A percentile compares a stretch with the other conserved stretches of the same genome.
These are phyloP conservation scores for Phaeodactylum tricornutum DNA, from an alignment of 108 stramenopile species.

Conservation along the genomic window DNA sequence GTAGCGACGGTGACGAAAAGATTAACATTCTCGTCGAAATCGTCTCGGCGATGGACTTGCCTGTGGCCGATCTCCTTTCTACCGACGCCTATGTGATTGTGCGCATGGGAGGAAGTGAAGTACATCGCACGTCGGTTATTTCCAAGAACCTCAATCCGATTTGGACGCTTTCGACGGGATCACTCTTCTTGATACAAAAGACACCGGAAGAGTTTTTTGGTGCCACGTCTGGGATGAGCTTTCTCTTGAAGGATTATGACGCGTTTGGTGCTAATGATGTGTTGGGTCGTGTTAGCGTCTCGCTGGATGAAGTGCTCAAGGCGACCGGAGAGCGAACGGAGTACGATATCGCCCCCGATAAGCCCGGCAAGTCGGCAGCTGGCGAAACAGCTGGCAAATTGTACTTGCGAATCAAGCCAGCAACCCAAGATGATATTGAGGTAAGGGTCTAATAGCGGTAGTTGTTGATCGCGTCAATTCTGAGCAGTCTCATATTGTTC, in stretches of 20 bases:
- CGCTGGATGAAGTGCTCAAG: constrained; percentile 19
- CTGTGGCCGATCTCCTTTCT: constrained; percentile 6
- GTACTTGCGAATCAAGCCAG: no score
- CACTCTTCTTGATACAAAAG: constrained; percentile 35
- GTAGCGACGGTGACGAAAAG: no score
- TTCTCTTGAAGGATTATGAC: constrained; percentile 62
- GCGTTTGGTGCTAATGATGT: constrained; percentile 23
- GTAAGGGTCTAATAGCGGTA: no score
- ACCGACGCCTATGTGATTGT: constrained; percentile 34
- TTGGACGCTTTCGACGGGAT: constrained; percentile 47
- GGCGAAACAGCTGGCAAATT: no score
- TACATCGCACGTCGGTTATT: constrained; percentile 26
- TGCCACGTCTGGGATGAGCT: constrained; percentile 25
- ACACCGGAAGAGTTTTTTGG: constrained; percentile 30
- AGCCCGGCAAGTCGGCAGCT: no score
- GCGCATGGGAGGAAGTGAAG: constrained; percentile 20
- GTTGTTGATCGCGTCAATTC: no score
- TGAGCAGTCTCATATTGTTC: no score
- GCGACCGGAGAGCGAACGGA: constrained; percentile 41
- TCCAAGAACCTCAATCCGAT: constrained; percentile 35
- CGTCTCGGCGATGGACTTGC: constrained; percentile 23
- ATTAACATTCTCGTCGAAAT: constrained; percentile 31
- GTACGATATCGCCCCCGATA: constrained; percentile 3
- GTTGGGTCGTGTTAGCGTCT: constrained; percentile 35
- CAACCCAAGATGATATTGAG: no score